Percentiles rank a stretch among this genome's conserved stretches.
Conservation (phyloP, 495 filamentous ascomycete genomes). For the Margaritispora aquatica region DNA sequence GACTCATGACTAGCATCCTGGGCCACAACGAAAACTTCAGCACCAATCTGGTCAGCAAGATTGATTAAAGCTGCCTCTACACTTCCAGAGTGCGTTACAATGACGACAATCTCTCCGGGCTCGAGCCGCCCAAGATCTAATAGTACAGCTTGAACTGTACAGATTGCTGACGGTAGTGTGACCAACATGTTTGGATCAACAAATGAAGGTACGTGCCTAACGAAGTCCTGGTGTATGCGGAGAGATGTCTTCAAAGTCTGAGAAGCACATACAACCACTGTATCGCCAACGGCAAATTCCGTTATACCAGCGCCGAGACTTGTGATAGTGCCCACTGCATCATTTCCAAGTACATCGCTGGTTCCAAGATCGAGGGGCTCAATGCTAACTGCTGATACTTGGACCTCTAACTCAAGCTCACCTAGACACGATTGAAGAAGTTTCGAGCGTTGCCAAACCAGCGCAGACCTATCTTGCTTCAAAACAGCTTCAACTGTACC, state of each 20-base stretch:
- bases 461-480: neutral
- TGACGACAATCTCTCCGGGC: constrained; percentile 32
- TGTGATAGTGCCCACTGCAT: neutral
- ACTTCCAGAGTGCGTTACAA: constrained; percentile 38
- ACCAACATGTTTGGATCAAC: constrained; percentile 1
- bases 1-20: constrained; percentile 15
- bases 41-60: constrained; percentile 28
- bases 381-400: neutral
- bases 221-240: neutral
- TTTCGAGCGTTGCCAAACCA: neutral
- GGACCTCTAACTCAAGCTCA: neutral
- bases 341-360: neutral
- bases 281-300: neutral
- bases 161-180: constrained; percentile 4
- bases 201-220: neutral
- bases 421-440: neutral
- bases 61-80: constrained; percentile 37
- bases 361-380: neutral
- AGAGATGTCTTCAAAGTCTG: neutral
- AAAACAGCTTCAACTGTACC: neutral
- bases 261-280: constrained; percentile 1
- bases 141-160: constrained; percentile 3
- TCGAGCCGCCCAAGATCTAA: constrained; percentile 3
- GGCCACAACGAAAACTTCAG: constrained; percentile 29
- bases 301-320: neutral